A percentile compares a stretch with the other conserved stretches of the same genome.
Conservation (phyloP, 2,329 filamentous ascomycete species). For the Colletotrichum australisinense region DNA sequence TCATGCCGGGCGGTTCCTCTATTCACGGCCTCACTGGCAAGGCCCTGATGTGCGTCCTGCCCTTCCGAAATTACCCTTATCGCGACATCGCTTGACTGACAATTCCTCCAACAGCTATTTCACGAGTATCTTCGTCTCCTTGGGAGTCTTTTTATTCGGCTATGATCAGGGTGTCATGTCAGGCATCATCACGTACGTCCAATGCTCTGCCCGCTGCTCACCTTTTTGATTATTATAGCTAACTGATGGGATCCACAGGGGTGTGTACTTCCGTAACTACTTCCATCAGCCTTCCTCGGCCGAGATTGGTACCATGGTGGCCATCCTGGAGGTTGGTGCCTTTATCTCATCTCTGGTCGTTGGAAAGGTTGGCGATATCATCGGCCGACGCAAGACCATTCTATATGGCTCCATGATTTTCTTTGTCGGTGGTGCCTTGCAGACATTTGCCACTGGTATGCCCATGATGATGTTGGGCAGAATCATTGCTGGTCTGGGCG, state of each 20-base stretch:
- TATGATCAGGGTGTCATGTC: conserved; percentile 95
- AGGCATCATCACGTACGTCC: conserved; percentile 71
- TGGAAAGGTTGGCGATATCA: conserved; percentile 89
- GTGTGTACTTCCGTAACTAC: conserved; percentile 88
- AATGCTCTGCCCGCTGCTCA: neutral
- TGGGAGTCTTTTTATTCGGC: conserved; percentile 89
- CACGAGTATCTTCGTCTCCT: conserved; percentile 89
- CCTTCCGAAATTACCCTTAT: conserved; percentile 3
- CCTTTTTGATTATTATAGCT: neutral
- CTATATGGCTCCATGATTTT: conserved; percentile 94
- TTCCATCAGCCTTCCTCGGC: conserved; percentile 90
- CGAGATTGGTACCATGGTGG: conserved; percentile 96
- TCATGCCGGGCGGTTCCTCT: conserved; percentile 87
- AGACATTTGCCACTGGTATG: conserved; percentile 85
- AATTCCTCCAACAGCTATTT: conserved; percentile 76
- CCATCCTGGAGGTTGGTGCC: conserved; percentile 93
- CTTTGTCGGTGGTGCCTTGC: conserved; percentile 83
- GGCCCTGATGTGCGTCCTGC: conserved; percentile 79
- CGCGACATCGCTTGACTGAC: conserved; percentile 25
- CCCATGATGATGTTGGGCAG: conserved; percentile 89
- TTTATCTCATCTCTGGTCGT: conserved; percentile 90
- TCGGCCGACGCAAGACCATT: conserved; percentile 90
- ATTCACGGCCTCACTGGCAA: conserved; percentile 96
- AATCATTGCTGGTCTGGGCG: conserved; percentile 85
- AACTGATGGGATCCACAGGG: conserved; percentile 61